Base-by-base conservation (phyloP, 129 eudicot species). In the Tagetes patula region DNA sequence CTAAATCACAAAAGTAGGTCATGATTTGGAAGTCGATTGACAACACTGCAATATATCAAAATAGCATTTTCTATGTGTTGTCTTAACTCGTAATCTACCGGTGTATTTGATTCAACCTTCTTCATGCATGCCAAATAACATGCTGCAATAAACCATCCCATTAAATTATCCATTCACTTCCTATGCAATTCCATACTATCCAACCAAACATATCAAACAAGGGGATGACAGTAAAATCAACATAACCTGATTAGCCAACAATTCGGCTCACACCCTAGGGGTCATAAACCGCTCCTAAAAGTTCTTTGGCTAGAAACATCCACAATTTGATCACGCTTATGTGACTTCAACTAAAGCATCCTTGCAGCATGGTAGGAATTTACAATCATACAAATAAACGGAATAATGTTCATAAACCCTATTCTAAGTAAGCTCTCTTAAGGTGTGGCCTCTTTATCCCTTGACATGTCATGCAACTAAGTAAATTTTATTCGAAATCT, bases 21-120 rank as follows among this genome's bases (percentile, higher is more conserved):
- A 38, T 5, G 11, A 38, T 70, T 52, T 70, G 12, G 9, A 70
- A 70, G 74, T 30, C 49, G 20, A 70, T n/a, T 36, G 38, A 62
- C 34, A 64, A 46, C 50, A 34, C 55, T 34, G 34, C 33, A 5
- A 37, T 10, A 14, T 46, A 46, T 67, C 73, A 69, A 49, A 13
- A 69, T 33, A 55, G 2, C 59, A 68, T 68, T 47, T 72, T 72
- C 46, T 72, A 72, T 12, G 3, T 56, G 45, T 11, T 46, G 67
- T 72, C 33, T 54, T 42, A 20, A 20, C 27, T 20, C 27, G 46
- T 42, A 42, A 42, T 42, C 46, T 6, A 42, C 46, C 46, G 0
- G 46, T 42, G 6, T 42, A 42, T 42, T 42, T 42, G 6, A 42
- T 42, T 42, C 46, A 42, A 7, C 46, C 8, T 7, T 42, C 46